A percentile compares a stretch with the other conserved stretches of the same genome.
phyloP scores from a whole-genome alignment of 495 filamentous ascomycete species.

The Annulohypoxylon bovei region DNA sequence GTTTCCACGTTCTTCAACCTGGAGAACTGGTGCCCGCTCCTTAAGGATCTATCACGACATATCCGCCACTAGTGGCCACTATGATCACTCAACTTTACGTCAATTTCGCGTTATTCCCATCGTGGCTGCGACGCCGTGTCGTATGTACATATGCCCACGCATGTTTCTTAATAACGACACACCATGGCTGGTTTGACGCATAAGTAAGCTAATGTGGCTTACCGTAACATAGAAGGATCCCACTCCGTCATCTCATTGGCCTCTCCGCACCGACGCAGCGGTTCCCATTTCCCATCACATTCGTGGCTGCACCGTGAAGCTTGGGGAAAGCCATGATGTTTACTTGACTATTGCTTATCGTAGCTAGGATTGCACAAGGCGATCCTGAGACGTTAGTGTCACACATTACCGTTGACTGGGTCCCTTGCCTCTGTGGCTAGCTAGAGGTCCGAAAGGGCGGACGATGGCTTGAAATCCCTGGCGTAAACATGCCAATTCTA shows the following conservation, averaged over 20 bases:
- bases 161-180: slow-evolving; percentile 26
- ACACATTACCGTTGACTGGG: slow-evolving; percentile 30
- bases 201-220: slow-evolving; percentile 35
- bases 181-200: slow-evolving; percentile 4
- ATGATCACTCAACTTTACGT: slow-evolving; percentile 27
- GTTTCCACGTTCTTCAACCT: slow-evolving; percentile 31
- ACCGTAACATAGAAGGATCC: slow-evolving; percentile 30
- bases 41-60: slow-evolving; percentile 17
- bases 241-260: slow-evolving; percentile 25
- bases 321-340: slow-evolving; percentile 14
- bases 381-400: slow-evolving; percentile 28
- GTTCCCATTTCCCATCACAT: slow-evolving; percentile 36
- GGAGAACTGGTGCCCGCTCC: slow-evolving; percentile 12
- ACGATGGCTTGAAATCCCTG: slow-evolving; percentile 31
- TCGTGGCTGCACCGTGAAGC: slow-evolving; percentile 17
- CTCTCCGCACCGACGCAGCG: slow-evolving; percentile 37
- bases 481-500: slow-evolving; percentile 19
- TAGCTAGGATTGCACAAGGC: slow-evolving; percentile 15
- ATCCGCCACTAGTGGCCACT: slow-evolving; percentile 29
- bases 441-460: slow-evolving; percentile 23
- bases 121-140: slow-evolving; percentile 30
- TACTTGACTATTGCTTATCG: slow-evolving; percentile 6
- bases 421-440: slow-evolving; percentile 33
- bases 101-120: slow-evolving; percentile 38
- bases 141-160: slow-evolving; percentile 20